Conservation (phyloP, 73 alveolate species). For the Blepharisma stoltei region DNA sequence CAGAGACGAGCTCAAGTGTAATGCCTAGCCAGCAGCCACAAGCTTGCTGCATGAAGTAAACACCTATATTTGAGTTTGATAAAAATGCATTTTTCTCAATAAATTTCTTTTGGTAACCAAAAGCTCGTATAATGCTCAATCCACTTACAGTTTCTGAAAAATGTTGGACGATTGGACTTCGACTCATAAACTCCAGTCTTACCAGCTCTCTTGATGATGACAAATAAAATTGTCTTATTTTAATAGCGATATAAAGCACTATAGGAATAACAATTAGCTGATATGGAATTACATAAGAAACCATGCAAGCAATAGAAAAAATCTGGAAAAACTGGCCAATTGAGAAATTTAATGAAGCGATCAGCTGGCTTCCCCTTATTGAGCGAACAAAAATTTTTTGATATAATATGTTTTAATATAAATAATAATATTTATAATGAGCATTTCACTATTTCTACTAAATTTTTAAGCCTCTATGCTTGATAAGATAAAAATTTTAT, state of each 20-base stretch:
- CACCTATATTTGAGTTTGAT: no score
- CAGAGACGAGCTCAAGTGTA: not conserved
- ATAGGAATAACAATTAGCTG: slow-evolving; percentile 22
- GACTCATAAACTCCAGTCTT: slow-evolving; percentile 78
- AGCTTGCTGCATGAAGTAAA: no score
- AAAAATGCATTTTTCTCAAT: no score
- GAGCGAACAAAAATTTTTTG: no score
- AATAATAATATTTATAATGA: no score
- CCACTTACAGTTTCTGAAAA: slow-evolving; percentile 86
- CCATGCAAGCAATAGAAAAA: not conserved
- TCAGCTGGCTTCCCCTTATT: no score
- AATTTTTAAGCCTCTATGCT: no score
- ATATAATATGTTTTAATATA: no score
- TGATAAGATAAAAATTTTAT: no score
- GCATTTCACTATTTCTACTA: no score
- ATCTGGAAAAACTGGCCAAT: not conserved
- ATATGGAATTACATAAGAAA: not conserved
- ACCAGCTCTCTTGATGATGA: slow-evolving; percentile 76
- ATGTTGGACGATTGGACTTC: slow-evolving; percentile 85
- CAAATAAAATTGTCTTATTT: slow-evolving; percentile 27
- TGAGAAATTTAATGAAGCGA: not conserved
- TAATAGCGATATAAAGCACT: not conserved
- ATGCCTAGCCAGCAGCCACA: not conserved
- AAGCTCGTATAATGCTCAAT: slow-evolving; percentile 83
- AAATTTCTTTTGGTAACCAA: slow-evolving; percentile 37